phyloP scores from a whole-genome alignment of 2,329 filamentous ascomycete species.

The Trichoderma arundinaceum region DNA sequence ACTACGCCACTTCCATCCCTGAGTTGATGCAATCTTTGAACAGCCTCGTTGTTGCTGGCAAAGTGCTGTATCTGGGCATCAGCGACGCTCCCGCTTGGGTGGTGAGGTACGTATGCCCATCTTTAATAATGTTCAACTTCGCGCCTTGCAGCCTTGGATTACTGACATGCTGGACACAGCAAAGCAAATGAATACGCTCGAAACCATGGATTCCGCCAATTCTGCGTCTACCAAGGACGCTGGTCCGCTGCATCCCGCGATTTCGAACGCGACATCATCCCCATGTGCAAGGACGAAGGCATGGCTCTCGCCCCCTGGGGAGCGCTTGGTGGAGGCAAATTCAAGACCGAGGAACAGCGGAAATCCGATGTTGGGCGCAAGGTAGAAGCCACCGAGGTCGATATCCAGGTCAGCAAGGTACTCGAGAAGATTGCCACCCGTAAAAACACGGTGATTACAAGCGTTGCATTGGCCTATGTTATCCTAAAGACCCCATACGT shows the following conservation, averaged over 20 bases:
- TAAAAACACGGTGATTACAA: conserved; percentile 52
- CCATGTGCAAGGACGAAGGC: conserved; percentile 51
- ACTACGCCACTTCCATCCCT: conserved; percentile 67
- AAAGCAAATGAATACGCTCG: conserved; percentile 73
- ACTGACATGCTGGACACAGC: conserved; percentile 38
- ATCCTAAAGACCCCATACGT: conserved; percentile 74
- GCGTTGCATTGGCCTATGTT: conserved; percentile 72
- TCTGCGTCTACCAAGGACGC: conserved; percentile 58
- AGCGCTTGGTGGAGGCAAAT: conserved; percentile 56
- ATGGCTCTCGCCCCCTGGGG: conserved; percentile 67
- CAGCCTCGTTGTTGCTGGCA: conserved; percentile 62
- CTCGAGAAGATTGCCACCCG: conserved; percentile 57
- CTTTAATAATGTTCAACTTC: too few species aligned
- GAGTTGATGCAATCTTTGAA: conserved; percentile 74
- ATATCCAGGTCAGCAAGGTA: conserved; percentile 55
- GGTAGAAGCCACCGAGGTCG: conserved; percentile 54
- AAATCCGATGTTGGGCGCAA: conserved; percentile 46
- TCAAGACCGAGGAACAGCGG: conserved; percentile 49
- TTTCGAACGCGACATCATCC: conserved; percentile 52
- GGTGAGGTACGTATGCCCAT: conserved; percentile 49
- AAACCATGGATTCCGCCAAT: conserved; percentile 71
- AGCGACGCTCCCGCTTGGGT: conserved; percentile 74
- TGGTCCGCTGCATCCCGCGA: conserved; percentile 50
- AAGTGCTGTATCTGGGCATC: conserved; percentile 70
- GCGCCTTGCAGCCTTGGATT: too few species aligned